These are phyloP conservation scores for Didymella exigua DNA, from an alignment of 2,329 filamentous ascomycete species.

Conservation along the genomic window DNA sequence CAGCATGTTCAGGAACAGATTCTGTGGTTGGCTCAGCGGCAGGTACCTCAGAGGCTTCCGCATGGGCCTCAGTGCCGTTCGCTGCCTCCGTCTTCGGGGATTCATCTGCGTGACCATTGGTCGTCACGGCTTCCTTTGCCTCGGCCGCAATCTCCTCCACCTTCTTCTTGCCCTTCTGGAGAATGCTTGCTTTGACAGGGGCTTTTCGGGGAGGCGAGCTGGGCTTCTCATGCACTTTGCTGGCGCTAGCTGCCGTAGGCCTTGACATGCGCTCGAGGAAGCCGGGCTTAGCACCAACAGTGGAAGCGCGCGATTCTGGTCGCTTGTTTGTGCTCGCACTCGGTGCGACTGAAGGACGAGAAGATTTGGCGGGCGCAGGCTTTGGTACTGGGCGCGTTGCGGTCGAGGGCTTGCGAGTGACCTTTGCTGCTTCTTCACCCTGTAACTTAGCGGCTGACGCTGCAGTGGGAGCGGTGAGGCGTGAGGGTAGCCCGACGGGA, in stretches of 20 bases:
- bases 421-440: slow-evolving; percentile 31
- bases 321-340: slow-evolving; percentile 54
- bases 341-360: slow-evolving; percentile 47
- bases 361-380: slow-evolving; percentile 35
- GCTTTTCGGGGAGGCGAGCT: slow-evolving; percentile 46
- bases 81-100: slow-evolving; percentile 14
- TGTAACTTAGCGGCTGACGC: slow-evolving; percentile 69
- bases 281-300: slow-evolving; percentile 64
- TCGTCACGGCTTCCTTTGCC: slow-evolving; percentile 42
- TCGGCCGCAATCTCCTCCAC: slow-evolving; percentile 43
- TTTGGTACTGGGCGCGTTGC: slow-evolving; percentile 41
- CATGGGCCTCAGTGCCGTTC: slow-evolving; percentile 1
- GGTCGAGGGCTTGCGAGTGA: slow-evolving; percentile 45
- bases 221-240: slow-evolving; percentile 69
- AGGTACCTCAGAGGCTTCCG: slow-evolving; percentile 1
- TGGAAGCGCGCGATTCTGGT: slow-evolving; percentile 54
- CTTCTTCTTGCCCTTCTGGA: slow-evolving; percentile 47
- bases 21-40: neutral
- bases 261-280: slow-evolving; percentile 85
- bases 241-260: slow-evolving; percentile 72
- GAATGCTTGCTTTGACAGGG: slow-evolving; percentile 27
- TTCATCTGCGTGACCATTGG: slow-evolving; percentile 32
- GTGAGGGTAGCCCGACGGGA: slow-evolving; percentile 68
- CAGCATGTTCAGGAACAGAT: slow-evolving; percentile 1
- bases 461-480: slow-evolving; percentile 72